Evolutionary conservation across 768 basidiomycete species (phyloP), one percentile per base, ranked within the genome.

Genomic region (Suillus discolor): DNA sequence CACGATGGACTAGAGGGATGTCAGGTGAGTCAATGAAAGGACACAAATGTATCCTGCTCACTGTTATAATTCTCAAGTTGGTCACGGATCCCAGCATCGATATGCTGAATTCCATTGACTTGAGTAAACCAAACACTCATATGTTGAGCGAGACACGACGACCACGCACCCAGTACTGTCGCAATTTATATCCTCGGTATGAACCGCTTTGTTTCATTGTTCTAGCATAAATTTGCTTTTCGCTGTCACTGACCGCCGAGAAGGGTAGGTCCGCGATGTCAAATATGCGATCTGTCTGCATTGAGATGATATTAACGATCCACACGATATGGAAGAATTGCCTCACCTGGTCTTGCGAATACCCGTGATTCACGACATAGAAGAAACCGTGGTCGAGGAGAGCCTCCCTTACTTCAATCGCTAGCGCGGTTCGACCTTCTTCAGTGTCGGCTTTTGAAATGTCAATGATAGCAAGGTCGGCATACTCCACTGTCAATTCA

Each of bases 51-150:
- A 13, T 31, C 15, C 16, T 6, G 68, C 83, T 64, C 65, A 90
- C 89, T 80, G 67, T 85, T 87, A 69, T 90, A 90, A 61, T 84
- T 79, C 70, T 90, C 89, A 20, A 89, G 69, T 68, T 89, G 87
- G 70, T 91, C 89, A 20, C 75, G 81, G 31, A 90, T 84, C 7
- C 89, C 89, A 13, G 81, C 82, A 47, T 85, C 86, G 54, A 90
- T 84, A 59, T 86, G 85, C 89, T 90, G 62, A n/a, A 18, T 38
- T 28, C 57, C 16, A 42, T 49, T 13, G 57, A 44, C n/a, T 38
- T 16, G 18, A 18, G 47, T 51, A n/a, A 18, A 57, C 20, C 16
- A n/a, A 39, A n/a, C 41, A 13, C n/a, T 20, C 23, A 25, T 15
- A 41, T 42, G 42, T 57, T 6, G 4, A 28, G 6, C 60, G 51